Conservation (phyloP, 83 land plant genomes). For the Thuja plicata region DNA sequence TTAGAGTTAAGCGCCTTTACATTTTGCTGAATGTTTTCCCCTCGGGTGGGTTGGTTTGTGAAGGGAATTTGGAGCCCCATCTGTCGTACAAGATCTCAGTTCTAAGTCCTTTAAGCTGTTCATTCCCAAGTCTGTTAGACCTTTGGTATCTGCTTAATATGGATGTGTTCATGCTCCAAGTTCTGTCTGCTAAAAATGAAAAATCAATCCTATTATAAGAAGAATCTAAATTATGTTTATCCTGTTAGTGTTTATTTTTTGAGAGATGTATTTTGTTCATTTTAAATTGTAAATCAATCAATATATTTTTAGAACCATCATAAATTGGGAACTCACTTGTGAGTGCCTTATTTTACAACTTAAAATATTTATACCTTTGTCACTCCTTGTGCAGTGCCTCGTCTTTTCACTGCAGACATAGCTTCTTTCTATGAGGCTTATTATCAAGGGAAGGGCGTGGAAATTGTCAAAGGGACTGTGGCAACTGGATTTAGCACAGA, state of each 20-base stretch:
- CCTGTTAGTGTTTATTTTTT: not conserved
- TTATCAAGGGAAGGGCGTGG: constrained; percentile 79
- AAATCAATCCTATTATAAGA: not conserved
- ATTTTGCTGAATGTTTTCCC: not conserved
- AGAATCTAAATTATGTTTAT: not conserved
- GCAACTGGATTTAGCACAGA: constrained; percentile 80
- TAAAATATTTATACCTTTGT: not conserved
- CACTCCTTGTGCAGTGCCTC: constrained; percentile 69
- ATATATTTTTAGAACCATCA: not conserved
- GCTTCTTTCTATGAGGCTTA: constrained; percentile 94
- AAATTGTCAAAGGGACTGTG: constrained; percentile 86
- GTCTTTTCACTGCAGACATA: constrained; percentile 82
- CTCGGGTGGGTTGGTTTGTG: not conserved
- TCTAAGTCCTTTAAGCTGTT: not conserved
- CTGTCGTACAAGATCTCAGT: not conserved
- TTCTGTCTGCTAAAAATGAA: not conserved
- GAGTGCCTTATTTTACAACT: not conserved
- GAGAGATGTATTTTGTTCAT: not conserved
- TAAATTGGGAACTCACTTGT: not conserved
- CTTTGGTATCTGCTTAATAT: not conserved
- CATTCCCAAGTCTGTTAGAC: not conserved
- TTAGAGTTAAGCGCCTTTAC: not conserved
- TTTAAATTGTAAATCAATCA: not conserved
- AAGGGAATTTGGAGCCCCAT: not conserved
- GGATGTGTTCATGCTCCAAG: not conserved